phyloP scores from a whole-genome alignment of 2,329 filamentous ascomycete genomes.

The Penicillium sp. region DNA sequence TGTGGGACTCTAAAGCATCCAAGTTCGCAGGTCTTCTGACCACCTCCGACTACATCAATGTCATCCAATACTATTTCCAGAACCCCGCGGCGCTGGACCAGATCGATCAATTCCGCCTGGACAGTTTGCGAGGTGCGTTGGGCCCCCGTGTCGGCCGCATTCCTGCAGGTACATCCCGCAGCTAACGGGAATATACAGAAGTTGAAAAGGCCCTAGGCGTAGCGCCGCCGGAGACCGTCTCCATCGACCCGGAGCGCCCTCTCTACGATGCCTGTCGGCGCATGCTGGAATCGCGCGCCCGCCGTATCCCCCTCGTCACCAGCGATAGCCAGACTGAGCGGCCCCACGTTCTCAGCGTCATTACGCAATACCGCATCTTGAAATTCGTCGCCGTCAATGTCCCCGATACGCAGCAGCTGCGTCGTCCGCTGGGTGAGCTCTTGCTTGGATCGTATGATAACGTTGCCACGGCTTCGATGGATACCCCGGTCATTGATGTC shows the following conservation, averaged over 20 bases:
- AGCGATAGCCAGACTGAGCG: conserved; percentile 89
- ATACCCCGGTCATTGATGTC: conserved; percentile 86
- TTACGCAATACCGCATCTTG: conserved; percentile 96
- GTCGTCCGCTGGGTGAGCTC: conserved; percentile 81
- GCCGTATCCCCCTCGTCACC: conserved; percentile 90
- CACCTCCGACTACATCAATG: conserved; percentile 95
- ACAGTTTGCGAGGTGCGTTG: conserved; percentile 76
- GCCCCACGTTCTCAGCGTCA: conserved; percentile 90
- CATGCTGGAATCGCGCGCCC: conserved; percentile 90
- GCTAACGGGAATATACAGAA: conserved; percentile 54
- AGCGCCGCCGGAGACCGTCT: conserved; percentile 86
- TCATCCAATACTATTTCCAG: conserved; percentile 99
- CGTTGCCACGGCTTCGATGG: conserved; percentile 81
- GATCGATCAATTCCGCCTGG: conserved; percentile 90
- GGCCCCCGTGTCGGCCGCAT: background rate
- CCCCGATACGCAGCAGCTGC: conserved; percentile 79
- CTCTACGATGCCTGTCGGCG: conserved; percentile 92
- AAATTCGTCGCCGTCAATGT: conserved; percentile 98
- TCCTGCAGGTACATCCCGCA: background rate
- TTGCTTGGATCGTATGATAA: conserved; percentile 79
- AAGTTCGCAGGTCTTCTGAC: conserved; percentile 93
- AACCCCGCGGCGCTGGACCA: conserved; percentile 85
- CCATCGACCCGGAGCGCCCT: conserved; percentile 85
- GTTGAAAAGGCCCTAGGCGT: conserved; percentile 94
- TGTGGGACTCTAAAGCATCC: conserved; percentile 93